Evolutionary conservation across 495 filamentous ascomycete genomes (phyloP).

Genomic region (Daldinia bambusicola): DNA sequence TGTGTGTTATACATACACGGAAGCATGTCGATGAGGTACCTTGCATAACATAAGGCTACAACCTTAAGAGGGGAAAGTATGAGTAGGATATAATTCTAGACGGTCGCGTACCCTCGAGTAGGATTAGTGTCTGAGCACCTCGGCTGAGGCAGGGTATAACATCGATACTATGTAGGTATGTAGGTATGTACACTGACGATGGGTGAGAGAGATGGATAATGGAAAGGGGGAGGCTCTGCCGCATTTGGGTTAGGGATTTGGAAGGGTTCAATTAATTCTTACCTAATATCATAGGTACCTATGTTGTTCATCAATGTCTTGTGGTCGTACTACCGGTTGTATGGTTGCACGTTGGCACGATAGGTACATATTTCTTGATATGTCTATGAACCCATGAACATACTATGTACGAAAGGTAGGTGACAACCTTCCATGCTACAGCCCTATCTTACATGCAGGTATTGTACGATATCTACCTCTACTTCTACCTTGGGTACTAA

Average conservation of each 20-base stretch:
- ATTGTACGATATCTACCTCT: no score
- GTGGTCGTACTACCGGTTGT: neutral
- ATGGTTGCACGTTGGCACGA: neutral
- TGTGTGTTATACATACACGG: slow-evolving; percentile 17
- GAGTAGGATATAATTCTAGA: neutral
- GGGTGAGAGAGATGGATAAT: neutral
- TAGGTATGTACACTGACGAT: no score
- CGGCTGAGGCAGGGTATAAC: neutral
- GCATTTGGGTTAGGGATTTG: slow-evolving; percentile 2
- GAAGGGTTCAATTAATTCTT: neutral
- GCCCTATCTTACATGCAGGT: no score
- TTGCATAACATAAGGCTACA: slow-evolving; percentile 44
- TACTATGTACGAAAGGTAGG: no score
- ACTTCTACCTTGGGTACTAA: no score
- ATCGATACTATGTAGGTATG: neutral
- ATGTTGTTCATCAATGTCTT: neutral
- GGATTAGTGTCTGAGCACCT: slow-evolving; percentile 10
- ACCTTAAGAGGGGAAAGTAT: slow-evolving; percentile 4
- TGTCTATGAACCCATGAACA: slow-evolving; percentile 1
- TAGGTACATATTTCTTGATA: slow-evolving; percentile 27
- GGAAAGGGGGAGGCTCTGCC: slow-evolving; percentile 12
- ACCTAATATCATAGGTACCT: slow-evolving; percentile 3
- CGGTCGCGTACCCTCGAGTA: neutral
- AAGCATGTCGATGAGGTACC: slow-evolving; percentile 36
- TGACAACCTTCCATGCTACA: no score